phyloP scores from a whole-genome alignment of 164 flowering plant species.

The Macadamia tetraphylla region DNA sequence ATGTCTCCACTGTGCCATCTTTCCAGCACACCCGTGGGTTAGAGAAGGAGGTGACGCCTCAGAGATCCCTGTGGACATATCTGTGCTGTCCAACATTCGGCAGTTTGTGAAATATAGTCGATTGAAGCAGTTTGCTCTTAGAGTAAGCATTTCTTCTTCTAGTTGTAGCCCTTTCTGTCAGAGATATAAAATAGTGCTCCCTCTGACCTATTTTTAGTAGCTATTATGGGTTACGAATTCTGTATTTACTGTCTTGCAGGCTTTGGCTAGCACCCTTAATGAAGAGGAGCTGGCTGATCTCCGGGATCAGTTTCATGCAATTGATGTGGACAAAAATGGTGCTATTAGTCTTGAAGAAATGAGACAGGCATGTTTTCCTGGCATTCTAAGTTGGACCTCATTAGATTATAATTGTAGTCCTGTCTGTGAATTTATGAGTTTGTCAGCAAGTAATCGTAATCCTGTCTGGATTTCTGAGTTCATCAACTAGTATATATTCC shows the following conservation, averaged over 20 bases:
- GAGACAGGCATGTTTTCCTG: conserved; percentile 60
- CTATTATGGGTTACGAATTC: not conserved
- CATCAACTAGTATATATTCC: not conserved
- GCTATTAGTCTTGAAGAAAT: conserved; percentile 95
- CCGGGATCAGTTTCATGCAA: conserved; percentile 91
- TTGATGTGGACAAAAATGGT: conserved; percentile 92
- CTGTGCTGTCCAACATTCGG: conserved; percentile 84
- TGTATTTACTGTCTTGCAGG: conserved; percentile 36
- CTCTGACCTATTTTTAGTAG: too few relatives aligned
- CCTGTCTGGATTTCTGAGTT: too few relatives aligned
- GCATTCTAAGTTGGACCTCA: conserved; percentile 4
- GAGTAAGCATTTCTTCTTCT: conserved; percentile 42
- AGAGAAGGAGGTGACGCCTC: conserved; percentile 98
- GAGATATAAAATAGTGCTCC: not conserved
- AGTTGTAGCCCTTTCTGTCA: conserved; percentile 2
- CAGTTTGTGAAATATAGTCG: conserved; percentile 94
- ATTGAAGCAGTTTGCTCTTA: conserved; percentile 86
- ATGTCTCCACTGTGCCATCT: not conserved
- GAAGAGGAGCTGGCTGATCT: conserved; percentile 81
- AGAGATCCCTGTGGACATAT: conserved; percentile 94
- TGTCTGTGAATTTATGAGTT: too few relatives aligned
- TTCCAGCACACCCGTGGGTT: conserved; percentile 96
- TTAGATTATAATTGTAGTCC: not conserved
- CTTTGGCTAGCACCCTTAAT: conserved; percentile 86
- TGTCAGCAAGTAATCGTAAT: too few relatives aligned